Evolutionary conservation across 441 rosid species (phyloP).

Genomic region (Erodium moschatum): DNA sequence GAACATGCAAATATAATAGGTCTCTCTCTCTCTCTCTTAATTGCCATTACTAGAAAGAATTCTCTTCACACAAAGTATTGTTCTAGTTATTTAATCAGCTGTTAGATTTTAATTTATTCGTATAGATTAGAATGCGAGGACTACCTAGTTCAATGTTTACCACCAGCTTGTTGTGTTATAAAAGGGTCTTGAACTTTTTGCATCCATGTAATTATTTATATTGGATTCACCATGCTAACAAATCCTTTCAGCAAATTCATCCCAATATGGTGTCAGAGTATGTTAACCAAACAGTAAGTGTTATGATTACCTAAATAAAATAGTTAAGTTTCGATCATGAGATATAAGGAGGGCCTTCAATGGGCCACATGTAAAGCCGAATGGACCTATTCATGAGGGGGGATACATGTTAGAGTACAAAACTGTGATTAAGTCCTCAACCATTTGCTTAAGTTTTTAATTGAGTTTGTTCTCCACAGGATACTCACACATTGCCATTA

Average conservation of each 20-base stretch:
- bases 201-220: neutral
- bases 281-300: neutral
- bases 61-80: neutral
- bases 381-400: neutral
- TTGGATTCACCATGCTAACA: neutral
- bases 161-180: neutral
- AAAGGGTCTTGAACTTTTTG: neutral
- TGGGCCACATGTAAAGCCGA: neutral
- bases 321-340: neutral
- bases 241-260: neutral
- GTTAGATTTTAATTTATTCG: neutral
- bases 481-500: neutral
- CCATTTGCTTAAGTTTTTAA: neutral
- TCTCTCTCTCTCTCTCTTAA: slow-evolving; percentile 22
- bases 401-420: neutral
- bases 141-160: neutral
- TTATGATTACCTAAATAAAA: neutral
- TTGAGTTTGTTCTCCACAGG: neutral
- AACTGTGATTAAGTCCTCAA: neutral
- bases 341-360: neutral
- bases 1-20: slow-evolving; percentile 83
- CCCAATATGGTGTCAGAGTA: neutral
- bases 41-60: neutral
- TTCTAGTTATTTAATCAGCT: neutral
- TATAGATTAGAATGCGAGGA: neutral